These are phyloP conservation scores for Aspergillus baeticus DNA, from an alignment of 495 filamentous ascomycete genomes.

Conservation along the genomic window DNA sequence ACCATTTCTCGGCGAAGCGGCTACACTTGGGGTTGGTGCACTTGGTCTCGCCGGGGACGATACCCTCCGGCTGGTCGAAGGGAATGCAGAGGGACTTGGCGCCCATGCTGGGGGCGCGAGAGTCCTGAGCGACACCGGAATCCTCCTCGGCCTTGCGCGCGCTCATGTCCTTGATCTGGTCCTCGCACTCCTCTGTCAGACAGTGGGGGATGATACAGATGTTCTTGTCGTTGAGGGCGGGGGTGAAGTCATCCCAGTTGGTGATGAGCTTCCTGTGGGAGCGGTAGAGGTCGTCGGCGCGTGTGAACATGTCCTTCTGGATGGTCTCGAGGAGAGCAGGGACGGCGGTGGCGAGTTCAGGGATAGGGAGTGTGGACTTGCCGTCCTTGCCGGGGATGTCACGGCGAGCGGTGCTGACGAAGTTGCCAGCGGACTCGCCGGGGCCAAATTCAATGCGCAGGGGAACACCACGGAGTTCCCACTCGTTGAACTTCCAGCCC, in stretches of 20 bases:
- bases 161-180: slow-evolving; percentile 88
- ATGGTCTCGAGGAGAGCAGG: slow-evolving; percentile 84
- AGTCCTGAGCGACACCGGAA: slow-evolving; percentile 67
- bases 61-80: slow-evolving; percentile 85
- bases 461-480: slow-evolving; percentile 92
- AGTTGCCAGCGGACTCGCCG: slow-evolving; percentile 80
- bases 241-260: slow-evolving; percentile 86
- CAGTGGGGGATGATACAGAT: slow-evolving; percentile 87
- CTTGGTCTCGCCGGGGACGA: slow-evolving; percentile 78
- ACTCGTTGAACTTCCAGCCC: slow-evolving; percentile 97
- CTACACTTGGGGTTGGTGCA: slow-evolving; percentile 85
- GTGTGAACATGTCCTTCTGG: slow-evolving; percentile 80
- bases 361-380: slow-evolving; percentile 69
- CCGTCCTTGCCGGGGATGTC: slow-evolving; percentile 70
- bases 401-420: slow-evolving; percentile 80
- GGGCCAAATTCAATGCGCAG: slow-evolving; percentile 93
- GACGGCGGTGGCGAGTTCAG: slow-evolving; percentile 66
- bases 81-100: slow-evolving; percentile 98
- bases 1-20: slow-evolving; percentile 71
- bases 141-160: slow-evolving; percentile 67
- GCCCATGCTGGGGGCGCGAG: slow-evolving; percentile 88
- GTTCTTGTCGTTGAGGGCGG: slow-evolving; percentile 87
- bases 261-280: slow-evolving; percentile 77
- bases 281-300: slow-evolving; percentile 72
- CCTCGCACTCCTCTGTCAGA: slow-evolving; percentile 78